These are phyloP conservation scores for Candida ficus DNA, from an alignment of 805 yeast genomes.

Conservation along the genomic window DNA sequence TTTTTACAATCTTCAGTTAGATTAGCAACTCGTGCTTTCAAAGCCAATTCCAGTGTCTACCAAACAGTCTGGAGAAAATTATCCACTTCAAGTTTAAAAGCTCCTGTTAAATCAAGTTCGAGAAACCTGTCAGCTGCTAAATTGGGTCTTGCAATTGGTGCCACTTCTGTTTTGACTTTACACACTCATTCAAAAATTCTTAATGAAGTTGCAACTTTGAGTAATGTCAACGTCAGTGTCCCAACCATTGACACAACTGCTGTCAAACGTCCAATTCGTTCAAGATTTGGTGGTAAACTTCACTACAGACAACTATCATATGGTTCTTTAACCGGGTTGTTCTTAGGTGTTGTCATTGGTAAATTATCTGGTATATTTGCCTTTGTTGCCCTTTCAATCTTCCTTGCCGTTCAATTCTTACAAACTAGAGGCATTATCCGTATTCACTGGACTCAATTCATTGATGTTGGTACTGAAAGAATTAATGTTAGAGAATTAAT, in stretches of 20 bases:
- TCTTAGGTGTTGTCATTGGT: conserved; percentile 53
- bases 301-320: conserved; percentile 54
- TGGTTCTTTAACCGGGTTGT: conserved; percentile 56
- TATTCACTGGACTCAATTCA: conserved; percentile 35
- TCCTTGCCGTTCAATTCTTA: conserved; percentile 38
- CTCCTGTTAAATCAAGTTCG: background rate
- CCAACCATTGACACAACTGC: conserved; percentile 3
- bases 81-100: background rate
- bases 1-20: conserved; percentile 15
- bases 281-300: conserved; percentile 38
- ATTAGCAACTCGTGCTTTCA: too few species aligned
- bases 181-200: conserved; percentile 21
- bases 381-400: conserved; percentile 42
- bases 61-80: conserved; percentile 5
- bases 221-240: background rate
- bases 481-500: conserved; percentile 47
- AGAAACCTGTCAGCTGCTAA: conserved; percentile 8
- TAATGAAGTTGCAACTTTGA: conserved; percentile 21
- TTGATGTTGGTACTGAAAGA: conserved; percentile 32
- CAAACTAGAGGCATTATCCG: conserved; percentile 49
- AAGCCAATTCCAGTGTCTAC: too few species aligned
- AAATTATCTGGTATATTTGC: conserved; percentile 52
- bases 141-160: conserved; percentile 23
- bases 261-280: conserved; percentile 9
- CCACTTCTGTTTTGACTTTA: conserved; percentile 15